Evolutionary conservation across 2,329 filamentous ascomycete species (phyloP).

Genomic region (Geosmithia flava): DNA sequence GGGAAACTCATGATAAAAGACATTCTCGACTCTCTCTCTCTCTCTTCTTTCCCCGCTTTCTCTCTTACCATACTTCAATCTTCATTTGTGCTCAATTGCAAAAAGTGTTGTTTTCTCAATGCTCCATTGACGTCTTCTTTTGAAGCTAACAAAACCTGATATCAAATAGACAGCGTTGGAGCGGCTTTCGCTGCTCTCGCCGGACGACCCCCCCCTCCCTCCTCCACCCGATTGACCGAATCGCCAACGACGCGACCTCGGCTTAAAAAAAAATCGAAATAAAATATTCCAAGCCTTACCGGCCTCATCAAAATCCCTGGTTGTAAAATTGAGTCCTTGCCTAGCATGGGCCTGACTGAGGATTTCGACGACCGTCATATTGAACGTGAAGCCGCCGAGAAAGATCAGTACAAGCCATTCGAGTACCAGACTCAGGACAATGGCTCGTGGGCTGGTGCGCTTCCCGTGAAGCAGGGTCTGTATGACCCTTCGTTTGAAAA

Average conservation of each 20-base stretch:
- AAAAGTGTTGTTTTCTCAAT: neutral
- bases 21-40: neutral
- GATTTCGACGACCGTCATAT: constrained; percentile 59
- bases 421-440: constrained; percentile 83
- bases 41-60: neutral
- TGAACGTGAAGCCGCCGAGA: constrained; percentile 46
- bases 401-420: constrained; percentile 56
- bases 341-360: constrained; percentile 56
- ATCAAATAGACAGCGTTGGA: constrained; percentile 5
- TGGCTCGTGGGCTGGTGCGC: constrained; percentile 79
- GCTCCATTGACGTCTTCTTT: neutral
- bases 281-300: constrained; percentile 2
- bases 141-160: neutral
- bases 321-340: constrained; percentile 27
- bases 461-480: constrained; percentile 96
- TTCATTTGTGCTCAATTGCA: neutral
- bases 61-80: neutral
- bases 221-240: neutral
- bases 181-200: constrained; percentile 13
- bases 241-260: neutral
- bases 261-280: neutral
- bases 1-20: neutral
- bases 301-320: neutral
- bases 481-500: constrained; percentile 96
- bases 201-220: constrained; percentile 2